These are phyloP conservation scores for Dioscorea cayenensis DNA, from an alignment of 116 monocot species.

Conservation along the genomic window DNA sequence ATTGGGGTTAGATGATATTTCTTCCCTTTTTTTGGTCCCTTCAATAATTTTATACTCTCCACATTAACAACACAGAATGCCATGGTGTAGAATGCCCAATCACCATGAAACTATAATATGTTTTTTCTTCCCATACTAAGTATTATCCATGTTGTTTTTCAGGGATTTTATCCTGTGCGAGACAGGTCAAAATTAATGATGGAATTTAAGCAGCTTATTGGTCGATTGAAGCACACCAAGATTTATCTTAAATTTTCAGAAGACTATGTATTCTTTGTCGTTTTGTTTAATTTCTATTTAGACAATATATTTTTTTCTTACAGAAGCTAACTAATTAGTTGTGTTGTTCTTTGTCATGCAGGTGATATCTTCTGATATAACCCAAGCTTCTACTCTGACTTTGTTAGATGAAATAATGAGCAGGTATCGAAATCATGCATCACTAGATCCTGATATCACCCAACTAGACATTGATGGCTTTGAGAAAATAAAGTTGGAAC, in stretches of 20 bases:
- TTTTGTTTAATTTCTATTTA: constrained; percentile 4
- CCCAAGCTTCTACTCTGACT: constrained; percentile 39
- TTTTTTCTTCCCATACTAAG: background rate
- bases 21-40: background rate
- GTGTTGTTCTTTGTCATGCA: constrained; percentile 15
- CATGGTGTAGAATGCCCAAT: background rate
- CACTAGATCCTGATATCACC: constrained; percentile 21
- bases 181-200: constrained; percentile 53
- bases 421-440: constrained; percentile 8
- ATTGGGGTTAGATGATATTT: constrained; percentile 57
- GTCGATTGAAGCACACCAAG: constrained; percentile 33
- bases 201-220: constrained; percentile 48
- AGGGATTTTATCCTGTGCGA: constrained; percentile 89
- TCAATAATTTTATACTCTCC: background rate
- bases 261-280: constrained; percentile 37
- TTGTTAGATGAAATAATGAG: constrained; percentile 30
- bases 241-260: constrained; percentile 24
- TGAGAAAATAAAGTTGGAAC: constrained; percentile 34
- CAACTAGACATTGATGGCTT: constrained; percentile 39
- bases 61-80: background rate
- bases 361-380: constrained; percentile 63
- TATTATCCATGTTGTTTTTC: constrained; percentile 5
- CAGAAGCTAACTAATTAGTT: background rate
- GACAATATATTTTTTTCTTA: background rate
- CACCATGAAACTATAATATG: background rate